A percentile compares a stretch with the other conserved stretches of the same genome.
These are phyloP conservation scores for Diaporthe eres DNA, from an alignment of 2,329 filamentous ascomycete species.

Conservation along the genomic window DNA sequence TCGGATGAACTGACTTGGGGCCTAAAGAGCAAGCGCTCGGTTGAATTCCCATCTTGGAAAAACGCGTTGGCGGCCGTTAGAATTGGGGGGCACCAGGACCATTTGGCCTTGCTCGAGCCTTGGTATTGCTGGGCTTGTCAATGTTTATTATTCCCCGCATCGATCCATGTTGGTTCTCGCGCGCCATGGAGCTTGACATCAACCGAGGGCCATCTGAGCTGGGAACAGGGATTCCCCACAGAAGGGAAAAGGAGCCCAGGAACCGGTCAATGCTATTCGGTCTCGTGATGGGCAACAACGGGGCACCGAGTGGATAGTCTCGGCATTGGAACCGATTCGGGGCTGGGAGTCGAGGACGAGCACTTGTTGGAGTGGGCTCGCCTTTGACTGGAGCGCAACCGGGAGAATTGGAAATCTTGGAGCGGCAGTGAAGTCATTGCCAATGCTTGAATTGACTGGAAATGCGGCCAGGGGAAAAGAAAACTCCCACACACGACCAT, in stretches of 20 bases:
- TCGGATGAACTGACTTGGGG: conserved; percentile 1
- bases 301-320: neutral
- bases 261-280: neutral
- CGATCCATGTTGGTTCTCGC: neutral
- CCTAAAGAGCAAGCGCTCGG: conserved; percentile 2
- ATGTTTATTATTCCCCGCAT: conserved; percentile 7
- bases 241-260: neutral
- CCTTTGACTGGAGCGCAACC: conserved; percentile 30
- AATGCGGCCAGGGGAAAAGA: too few relatives aligned
- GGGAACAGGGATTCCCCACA: conserved; percentile 35
- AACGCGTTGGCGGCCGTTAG: neutral
- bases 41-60: conserved; percentile 15
- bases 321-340: conserved; percentile 28
- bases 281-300: conserved; percentile 22
- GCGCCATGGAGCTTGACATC: neutral
- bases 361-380: neutral
- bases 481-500: neutral
- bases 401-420: too few relatives aligned
- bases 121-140: neutral
- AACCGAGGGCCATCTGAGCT: conserved; percentile 4
- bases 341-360: neutral
- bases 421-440: conserved; percentile 3
- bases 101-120: too few relatives aligned
- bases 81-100: neutral
- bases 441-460: neutral